Percentiles rank a stretch among this genome's conserved stretches.
These are phyloP conservation scores for Pichia ethanolica DNA, from an alignment of 805 yeast genomes.

Conservation along the genomic window DNA sequence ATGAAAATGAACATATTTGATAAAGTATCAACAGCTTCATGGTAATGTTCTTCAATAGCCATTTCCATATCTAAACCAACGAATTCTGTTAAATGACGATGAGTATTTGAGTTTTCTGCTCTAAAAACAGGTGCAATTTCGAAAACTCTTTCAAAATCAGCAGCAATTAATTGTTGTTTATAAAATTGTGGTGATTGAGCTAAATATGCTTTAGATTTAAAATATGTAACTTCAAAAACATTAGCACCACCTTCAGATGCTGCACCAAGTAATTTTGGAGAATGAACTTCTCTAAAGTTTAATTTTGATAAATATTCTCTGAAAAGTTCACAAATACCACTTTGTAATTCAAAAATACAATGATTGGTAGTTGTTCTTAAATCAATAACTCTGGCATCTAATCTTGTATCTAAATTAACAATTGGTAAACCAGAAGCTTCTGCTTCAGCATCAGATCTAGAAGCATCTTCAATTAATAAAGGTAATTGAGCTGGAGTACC, in stretches of 20 bases:
- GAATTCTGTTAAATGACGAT: constrained; percentile 98
- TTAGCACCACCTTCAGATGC: constrained; percentile 98
- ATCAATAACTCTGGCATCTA: constrained; percentile 93
- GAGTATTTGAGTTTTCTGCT: constrained; percentile 98
- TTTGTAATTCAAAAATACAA: constrained; percentile 90
- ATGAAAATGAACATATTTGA: constrained; percentile 73
- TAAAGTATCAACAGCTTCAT: constrained; percentile 66
- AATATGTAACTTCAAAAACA: constrained; percentile 89
- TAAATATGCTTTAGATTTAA: constrained; percentile 85
- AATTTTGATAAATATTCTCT: constrained; percentile 70
- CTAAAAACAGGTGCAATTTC: constrained; percentile 98
- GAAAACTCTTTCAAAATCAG: constrained; percentile 93
- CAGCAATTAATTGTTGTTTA: constrained; percentile 96
- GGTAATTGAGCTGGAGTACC: constrained; percentile 93
- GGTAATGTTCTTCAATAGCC: constrained; percentile 97
- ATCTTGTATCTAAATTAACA: constrained; percentile 92
- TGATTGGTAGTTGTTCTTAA: constrained; percentile 95
- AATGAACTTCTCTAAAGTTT: constrained; percentile 85
- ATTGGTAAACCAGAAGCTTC: constrained; percentile 87
- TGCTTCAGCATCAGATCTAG: constrained; percentile 91
- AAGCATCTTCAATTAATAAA: constrained; percentile 90
- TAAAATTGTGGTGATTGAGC: constrained; percentile 98
- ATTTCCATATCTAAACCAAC: constrained; percentile 96
- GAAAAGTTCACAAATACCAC: constrained; percentile 83
- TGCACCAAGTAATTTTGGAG: constrained; percentile 92